Evolutionary conservation across 192 early-diverging fungal species (phyloP).

Genomic region (Phycomyces nitens): DNA sequence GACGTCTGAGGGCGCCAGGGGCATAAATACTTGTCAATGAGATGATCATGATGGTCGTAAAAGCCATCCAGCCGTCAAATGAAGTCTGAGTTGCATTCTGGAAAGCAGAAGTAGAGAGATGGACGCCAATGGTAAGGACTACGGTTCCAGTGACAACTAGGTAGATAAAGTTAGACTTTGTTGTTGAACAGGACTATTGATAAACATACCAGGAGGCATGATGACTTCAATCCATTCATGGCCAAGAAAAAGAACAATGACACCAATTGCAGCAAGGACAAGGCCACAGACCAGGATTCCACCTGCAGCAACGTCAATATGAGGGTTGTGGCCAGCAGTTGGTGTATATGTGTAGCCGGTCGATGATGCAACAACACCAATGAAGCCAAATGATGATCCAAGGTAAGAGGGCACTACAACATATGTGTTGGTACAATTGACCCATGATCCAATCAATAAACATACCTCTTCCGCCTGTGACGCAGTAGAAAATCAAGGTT

Average conservation of each 20-base stretch:
- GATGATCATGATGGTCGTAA: slow-evolving; percentile 43
- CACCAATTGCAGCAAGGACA: slow-evolving; percentile 40
- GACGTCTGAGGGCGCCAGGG: slow-evolving; percentile 36
- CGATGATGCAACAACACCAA: slow-evolving; percentile 45
- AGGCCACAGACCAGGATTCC: slow-evolving; percentile 53
- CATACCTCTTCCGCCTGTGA: slow-evolving; percentile 47
- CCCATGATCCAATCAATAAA: neutral
- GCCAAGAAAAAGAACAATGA: slow-evolving; percentile 43
- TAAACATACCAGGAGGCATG: slow-evolving; percentile 43
- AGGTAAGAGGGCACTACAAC: slow-evolving; percentile 55
- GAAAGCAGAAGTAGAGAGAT: slow-evolving; percentile 45
- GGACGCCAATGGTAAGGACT: slow-evolving; percentile 53
- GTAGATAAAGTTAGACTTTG: neutral
- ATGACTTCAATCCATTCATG: slow-evolving; percentile 44
- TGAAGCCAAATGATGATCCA: slow-evolving; percentile 55
- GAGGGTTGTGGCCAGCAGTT: slow-evolving; percentile 33
- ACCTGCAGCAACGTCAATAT: slow-evolving; percentile 44
- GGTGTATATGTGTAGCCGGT: slow-evolving; percentile 43
- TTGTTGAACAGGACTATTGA: neutral
- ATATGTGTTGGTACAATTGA: too few relatives aligned
- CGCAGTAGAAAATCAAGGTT: slow-evolving; percentile 48
- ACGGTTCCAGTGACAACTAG: slow-evolving; percentile 51
- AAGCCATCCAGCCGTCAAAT: slow-evolving; percentile 54
- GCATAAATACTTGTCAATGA: slow-evolving; percentile 45
- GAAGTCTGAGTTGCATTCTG: slow-evolving; percentile 29